Percentiles rank a stretch among this genome's conserved stretches.
phyloP scores from a whole-genome alignment of 1,284 basidiomycete species.

The Jaminaea rosea region DNA sequence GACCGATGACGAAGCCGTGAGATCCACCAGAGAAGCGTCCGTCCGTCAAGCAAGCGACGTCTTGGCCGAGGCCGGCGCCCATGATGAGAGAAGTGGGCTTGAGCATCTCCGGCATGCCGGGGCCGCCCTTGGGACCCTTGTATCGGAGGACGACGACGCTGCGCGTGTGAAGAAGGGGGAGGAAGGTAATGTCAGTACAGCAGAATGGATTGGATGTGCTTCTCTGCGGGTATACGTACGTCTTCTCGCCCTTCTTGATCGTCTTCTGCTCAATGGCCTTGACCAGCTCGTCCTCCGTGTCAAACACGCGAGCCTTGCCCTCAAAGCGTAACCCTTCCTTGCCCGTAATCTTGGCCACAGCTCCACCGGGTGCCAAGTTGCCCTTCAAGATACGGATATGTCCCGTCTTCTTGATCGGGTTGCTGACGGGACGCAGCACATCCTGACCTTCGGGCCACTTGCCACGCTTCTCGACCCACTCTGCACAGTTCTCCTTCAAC shows the following conservation, averaged over 20 bases:
- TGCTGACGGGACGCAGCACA: constrained; percentile 32
- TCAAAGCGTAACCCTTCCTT: constrained; percentile 44
- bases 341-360: constrained; percentile 46
- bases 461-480: constrained; percentile 58
- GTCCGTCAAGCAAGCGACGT: constrained; percentile 18
- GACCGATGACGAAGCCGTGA: constrained; percentile 24
- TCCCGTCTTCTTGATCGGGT: constrained; percentile 41
- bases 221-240: no score
- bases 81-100: constrained; percentile 21
- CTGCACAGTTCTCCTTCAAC: constrained; percentile 44
- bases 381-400: constrained; percentile 45
- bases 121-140: constrained; percentile 44
- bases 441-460: constrained; percentile 38
- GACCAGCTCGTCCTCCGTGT: constrained; percentile 45
- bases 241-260: constrained; percentile 47
- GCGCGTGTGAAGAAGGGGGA: no score
- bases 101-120: constrained; percentile 23
- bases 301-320: constrained; percentile 45
- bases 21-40: constrained; percentile 15
- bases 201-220: no score
- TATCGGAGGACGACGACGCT: constrained; percentile 44
- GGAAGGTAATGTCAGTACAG: no score
- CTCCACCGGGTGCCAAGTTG: constrained; percentile 44
- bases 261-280: constrained; percentile 35
- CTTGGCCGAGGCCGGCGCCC: constrained; percentile 16